phyloP scores from a whole-genome alignment of 495 filamentous ascomycete genomes.

The Aspergillus saccharolyticus region DNA sequence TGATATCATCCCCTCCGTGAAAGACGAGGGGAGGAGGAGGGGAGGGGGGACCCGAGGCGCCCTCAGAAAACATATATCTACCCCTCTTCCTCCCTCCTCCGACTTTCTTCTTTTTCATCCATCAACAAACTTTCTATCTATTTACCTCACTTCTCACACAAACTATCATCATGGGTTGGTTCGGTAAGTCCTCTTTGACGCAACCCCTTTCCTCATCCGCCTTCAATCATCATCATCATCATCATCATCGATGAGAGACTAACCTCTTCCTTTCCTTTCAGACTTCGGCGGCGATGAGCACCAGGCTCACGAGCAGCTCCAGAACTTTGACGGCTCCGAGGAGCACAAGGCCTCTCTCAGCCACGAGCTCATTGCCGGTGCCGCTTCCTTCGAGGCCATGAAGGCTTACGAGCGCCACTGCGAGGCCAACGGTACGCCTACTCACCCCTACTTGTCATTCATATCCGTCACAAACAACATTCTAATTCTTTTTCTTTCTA shows the following conservation, averaged over 20 bases:
- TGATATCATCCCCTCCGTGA: conserved; percentile 1
- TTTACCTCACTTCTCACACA: neutral
- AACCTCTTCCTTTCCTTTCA: neutral
- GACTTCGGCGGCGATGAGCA: conserved; percentile 24
- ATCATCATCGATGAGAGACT: neutral
- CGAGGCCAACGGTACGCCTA: conserved; percentile 50
- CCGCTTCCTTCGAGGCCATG: conserved; percentile 68
- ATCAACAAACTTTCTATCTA: conserved; percentile 2
- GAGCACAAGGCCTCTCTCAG: conserved; percentile 51
- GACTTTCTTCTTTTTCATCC: neutral
- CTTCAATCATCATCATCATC: neutral
- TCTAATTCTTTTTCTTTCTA: neutral
- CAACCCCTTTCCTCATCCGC: neutral
- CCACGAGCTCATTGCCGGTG: conserved; percentile 67
- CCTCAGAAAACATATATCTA: conserved; percentile 1
- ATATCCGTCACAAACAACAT: neutral
- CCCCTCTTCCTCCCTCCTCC: neutral
- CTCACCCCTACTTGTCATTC: neutral
- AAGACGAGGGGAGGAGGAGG: too few species aligned
- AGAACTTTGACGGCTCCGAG: conserved; percentile 25
- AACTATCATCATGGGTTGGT: conserved; percentile 18
- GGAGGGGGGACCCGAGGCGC: neutral
- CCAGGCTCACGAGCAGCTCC: conserved; percentile 46
- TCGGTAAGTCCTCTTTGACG: conserved; percentile 7
- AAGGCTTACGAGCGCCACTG: conserved; percentile 66